Evolutionary conservation across 345 rosid genomes (phyloP).

Genomic region (Lumnitzera racemosa): DNA sequence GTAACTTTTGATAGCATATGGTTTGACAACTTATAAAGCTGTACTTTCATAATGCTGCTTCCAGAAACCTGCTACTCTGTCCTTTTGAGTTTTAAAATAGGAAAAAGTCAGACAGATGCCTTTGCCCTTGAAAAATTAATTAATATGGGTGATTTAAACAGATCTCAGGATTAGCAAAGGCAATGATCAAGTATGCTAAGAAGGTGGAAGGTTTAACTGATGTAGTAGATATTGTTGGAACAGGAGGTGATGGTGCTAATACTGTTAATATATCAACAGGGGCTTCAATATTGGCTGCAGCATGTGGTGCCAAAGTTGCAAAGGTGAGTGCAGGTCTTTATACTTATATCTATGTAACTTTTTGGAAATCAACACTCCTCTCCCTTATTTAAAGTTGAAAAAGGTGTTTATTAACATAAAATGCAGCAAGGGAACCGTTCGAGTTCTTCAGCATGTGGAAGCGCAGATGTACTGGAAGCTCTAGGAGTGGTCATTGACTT

Average conservation of each 20-base stretch:
- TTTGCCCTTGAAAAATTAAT: background rate
- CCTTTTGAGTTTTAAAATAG: background rate
- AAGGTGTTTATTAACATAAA: background rate
- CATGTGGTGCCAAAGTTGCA: constrained; percentile 95
- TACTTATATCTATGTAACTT: background rate
- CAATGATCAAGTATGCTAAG: constrained; percentile 67
- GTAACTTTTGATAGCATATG: too few species aligned
- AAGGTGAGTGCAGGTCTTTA: constrained; percentile 37
- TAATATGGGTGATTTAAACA: constrained; percentile 5
- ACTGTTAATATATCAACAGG: constrained; percentile 96
- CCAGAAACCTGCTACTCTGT: too few species aligned
- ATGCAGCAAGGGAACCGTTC: constrained; percentile 93
- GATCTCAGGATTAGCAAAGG: constrained; percentile 86
- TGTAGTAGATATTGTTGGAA: constrained; percentile 87
- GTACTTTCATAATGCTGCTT: too few species aligned
- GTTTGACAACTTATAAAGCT: too few species aligned
- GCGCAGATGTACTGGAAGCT: constrained; percentile 90
- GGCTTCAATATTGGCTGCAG: constrained; percentile 86
- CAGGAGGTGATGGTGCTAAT: constrained; percentile 94
- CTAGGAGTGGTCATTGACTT: constrained; percentile 70
- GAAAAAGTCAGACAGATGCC: background rate
- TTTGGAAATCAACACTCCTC: background rate
- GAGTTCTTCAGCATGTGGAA: constrained; percentile 98
- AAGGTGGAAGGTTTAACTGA: constrained; percentile 73
- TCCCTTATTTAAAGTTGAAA: background rate